Conservation (phyloP, 306 rosid genomes). For the Lagenaria siceraria region DNA sequence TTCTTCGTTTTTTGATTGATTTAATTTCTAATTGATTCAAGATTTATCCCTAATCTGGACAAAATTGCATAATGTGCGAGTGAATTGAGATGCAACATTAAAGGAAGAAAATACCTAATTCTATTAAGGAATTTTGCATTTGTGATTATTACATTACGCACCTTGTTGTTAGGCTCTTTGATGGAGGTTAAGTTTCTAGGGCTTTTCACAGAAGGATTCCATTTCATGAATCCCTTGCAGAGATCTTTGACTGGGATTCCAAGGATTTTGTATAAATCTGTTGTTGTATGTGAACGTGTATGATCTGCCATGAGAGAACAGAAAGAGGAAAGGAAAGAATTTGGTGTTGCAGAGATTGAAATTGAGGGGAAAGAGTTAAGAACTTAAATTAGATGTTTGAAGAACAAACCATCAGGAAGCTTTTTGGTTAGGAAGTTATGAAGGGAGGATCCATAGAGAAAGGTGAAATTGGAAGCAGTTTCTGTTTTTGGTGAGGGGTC, state of each 20-base stretch:
- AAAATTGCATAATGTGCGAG: background rate
- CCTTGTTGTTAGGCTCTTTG: constrained; percentile 13
- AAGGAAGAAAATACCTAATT: background rate
- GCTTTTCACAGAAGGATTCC: constrained; percentile 18
- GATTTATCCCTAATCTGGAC: background rate
- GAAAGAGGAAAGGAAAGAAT: background rate
- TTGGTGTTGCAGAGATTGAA: background rate
- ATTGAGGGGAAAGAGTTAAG: too few species aligned
- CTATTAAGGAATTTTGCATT: background rate
- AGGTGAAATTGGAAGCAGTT: background rate
- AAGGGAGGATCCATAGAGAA: background rate
- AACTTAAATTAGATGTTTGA: too few species aligned
- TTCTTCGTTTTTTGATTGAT: background rate
- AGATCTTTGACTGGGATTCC: constrained; percentile 50
- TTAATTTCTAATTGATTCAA: background rate
- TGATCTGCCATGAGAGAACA: constrained; percentile 40
- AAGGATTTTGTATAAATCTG: constrained; percentile 38
- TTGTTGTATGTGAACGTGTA: constrained; percentile 24
- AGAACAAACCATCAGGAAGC: background rate
- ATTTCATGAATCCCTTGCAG: constrained; percentile 39
- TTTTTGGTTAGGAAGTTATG: background rate
- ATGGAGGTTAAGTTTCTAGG: background rate
- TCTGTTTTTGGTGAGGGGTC: background rate
- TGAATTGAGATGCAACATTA: background rate
- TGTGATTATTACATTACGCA: background rate